Conservation (phyloP, 768 basidiomycete species). For the Chlorophyllum brunneum region DNA sequence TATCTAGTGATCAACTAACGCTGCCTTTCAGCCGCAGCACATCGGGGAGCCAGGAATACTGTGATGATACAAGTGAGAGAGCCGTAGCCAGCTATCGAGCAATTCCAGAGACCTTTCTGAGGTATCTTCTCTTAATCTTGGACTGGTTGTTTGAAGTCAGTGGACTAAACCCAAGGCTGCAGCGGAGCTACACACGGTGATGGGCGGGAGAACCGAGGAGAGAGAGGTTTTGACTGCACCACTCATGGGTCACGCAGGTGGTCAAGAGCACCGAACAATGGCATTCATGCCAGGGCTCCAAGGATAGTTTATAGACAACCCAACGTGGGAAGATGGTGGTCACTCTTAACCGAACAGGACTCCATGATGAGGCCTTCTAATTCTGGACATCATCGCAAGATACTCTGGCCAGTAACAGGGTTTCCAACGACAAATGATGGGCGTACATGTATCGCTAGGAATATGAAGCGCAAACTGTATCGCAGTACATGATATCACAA, state of each 20-base stretch:
- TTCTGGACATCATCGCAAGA: too few species aligned
- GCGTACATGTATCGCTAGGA: background rate
- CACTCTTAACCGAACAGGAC: too few species aligned
- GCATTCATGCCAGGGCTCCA: too few species aligned
- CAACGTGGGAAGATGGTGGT: slow-evolving; percentile 9
- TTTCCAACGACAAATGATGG: background rate
- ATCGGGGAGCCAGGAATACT: slow-evolving; percentile 92
- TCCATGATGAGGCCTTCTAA: too few species aligned
- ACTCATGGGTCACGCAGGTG: slow-evolving; percentile 4
- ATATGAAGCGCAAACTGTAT: background rate
- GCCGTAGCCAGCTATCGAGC: background rate
- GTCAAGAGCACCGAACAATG: background rate
- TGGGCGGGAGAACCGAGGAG: slow-evolving; percentile 25
- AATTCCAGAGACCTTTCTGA: slow-evolving; percentile 43
- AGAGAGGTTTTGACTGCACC: slow-evolving; percentile 28
- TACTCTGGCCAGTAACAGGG: too few species aligned
- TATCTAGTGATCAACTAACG: slow-evolving; percentile 38
- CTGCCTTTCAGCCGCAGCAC: slow-evolving; percentile 82
- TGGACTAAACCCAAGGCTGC: background rate
- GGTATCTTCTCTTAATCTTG: slow-evolving; percentile 44
- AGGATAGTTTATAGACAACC: background rate
- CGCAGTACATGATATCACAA: background rate
- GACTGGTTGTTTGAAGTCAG: slow-evolving; percentile 27
- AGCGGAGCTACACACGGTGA: slow-evolving; percentile 20
- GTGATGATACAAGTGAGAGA: background rate